A percentile compares a stretch with the other conserved stretches of the same genome.
phyloP scores from a whole-genome alignment of 2,329 filamentous ascomycete species.

The Acrocalymma vagum region DNA sequence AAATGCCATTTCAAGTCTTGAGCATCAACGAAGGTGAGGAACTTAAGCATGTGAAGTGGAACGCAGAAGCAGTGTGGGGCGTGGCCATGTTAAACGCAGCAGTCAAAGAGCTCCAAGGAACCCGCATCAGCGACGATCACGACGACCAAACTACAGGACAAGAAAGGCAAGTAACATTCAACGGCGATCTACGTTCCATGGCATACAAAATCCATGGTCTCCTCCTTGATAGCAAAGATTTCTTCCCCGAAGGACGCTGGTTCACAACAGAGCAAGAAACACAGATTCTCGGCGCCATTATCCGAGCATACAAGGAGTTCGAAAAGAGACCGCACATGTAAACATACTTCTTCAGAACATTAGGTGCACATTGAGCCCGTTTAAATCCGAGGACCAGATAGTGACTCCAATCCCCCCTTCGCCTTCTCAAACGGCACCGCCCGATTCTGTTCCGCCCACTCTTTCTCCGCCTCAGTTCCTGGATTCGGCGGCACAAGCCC shows the following conservation, averaged over 20 bases:
- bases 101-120: neutral
- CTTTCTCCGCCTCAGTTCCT: slow-evolving; percentile 44
- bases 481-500: slow-evolving; percentile 49
- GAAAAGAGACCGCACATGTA: too few species aligned
- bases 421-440: slow-evolving; percentile 26
- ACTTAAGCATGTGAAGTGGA: neutral
- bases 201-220: too few species aligned
- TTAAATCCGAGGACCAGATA: neutral
- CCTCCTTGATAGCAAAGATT: too few species aligned
- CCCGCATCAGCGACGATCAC: too few species aligned
- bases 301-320: too few species aligned
- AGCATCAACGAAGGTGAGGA: neutral
- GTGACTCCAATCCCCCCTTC: slow-evolving; percentile 19
- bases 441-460: slow-evolving; percentile 39
- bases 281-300: too few species aligned
- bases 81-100: slow-evolving; percentile 1
- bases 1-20: neutral
- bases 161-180: too few species aligned
- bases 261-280: too few species aligned
- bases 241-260: too few species aligned
- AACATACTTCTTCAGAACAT: too few species aligned
- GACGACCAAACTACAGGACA: too few species aligned
- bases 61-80: neutral
- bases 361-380: neutral
- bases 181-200: too few species aligned